Evolutionary conservation across 2,329 filamentous ascomycete species (phyloP).

Genomic region (Colletotrichum sp.): DNA sequence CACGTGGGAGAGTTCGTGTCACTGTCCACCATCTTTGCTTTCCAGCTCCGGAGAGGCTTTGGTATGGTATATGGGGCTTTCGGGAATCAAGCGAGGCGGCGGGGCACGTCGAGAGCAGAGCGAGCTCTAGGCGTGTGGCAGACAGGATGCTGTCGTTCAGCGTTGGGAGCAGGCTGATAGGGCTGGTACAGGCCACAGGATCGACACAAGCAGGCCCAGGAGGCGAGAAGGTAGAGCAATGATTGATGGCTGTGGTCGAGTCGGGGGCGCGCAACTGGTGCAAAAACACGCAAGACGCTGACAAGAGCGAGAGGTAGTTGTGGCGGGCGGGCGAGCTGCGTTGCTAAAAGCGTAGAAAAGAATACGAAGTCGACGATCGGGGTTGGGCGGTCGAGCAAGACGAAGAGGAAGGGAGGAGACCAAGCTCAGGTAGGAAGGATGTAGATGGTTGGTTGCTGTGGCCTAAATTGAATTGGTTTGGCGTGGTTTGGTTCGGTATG

Average conservation of each 20-base stretch:
- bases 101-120: slow-evolving; percentile 6
- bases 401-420: background rate
- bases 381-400: background rate
- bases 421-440: background rate
- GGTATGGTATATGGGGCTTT: background rate
- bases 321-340: background rate
- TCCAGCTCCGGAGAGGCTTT: slow-evolving; percentile 1
- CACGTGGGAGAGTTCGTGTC: slow-evolving; percentile 94
- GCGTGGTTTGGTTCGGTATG: background rate
- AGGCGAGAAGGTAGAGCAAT: background rate
- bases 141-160: background rate
- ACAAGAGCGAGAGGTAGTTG: slow-evolving; percentile 1
- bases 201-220: background rate
- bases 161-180: background rate
- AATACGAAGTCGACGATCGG: background rate
- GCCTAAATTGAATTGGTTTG: background rate
- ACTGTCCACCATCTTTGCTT: slow-evolving; percentile 89
- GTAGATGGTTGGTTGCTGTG: background rate
- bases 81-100: background rate
- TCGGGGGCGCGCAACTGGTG: background rate
- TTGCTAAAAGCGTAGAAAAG: background rate
- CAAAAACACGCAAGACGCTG: slow-evolving; percentile 7
- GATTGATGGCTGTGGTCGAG: background rate
- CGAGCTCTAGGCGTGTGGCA: background rate
- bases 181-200: slow-evolving; percentile 1